Percentiles rank a stretch among this genome's conserved stretches.
phyloP scores from a whole-genome alignment of 2,329 filamentous ascomycete species.

The Paraconiothyrium brasiliense region DNA sequence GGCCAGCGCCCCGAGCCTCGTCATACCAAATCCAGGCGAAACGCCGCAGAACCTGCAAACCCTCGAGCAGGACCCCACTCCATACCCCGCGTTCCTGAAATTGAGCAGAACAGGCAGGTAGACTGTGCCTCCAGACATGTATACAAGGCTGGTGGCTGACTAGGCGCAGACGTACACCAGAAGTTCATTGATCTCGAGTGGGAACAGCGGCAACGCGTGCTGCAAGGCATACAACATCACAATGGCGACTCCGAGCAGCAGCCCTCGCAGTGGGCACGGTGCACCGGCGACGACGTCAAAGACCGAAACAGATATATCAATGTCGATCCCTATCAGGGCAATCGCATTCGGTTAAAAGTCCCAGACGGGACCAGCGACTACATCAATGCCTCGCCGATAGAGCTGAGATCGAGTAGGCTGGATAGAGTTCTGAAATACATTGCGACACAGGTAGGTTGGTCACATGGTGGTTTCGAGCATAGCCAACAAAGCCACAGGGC shows the following conservation, averaged over 20 bases:
- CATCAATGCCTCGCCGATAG: constrained; percentile 62
- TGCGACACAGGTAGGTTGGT: constrained; percentile 74
- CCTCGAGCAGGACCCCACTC: constrained; percentile 32
- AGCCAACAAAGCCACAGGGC: constrained; percentile 59
- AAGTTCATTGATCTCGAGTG: constrained; percentile 71
- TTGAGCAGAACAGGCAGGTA: constrained; percentile 60
- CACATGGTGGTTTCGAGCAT: background rate
- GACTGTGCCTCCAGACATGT: constrained; percentile 38
- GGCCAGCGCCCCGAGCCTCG: constrained; percentile 44
- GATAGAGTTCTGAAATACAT: constrained; percentile 72
- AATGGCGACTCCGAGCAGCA: constrained; percentile 54
- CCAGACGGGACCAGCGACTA: constrained; percentile 69
- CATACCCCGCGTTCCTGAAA: constrained; percentile 64
- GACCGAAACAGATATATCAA: constrained; percentile 86
- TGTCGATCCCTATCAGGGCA: constrained; percentile 88
- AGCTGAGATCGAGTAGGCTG: constrained; percentile 52
- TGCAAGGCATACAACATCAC: constrained; percentile 51
- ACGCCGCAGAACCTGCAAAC: constrained; percentile 20
- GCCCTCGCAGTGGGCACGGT: constrained; percentile 66
- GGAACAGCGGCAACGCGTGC: constrained; percentile 65
- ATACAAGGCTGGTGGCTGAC: constrained; percentile 22
- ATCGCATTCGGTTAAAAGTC: constrained; percentile 82
- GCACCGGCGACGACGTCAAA: constrained; percentile 65
- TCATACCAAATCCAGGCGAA: constrained; percentile 30
- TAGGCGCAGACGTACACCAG: constrained; percentile 61